These are phyloP conservation scores for Suzukiozyma palmioleophila DNA, from an alignment of 1,139 yeast genomes.

Conservation along the genomic window DNA sequence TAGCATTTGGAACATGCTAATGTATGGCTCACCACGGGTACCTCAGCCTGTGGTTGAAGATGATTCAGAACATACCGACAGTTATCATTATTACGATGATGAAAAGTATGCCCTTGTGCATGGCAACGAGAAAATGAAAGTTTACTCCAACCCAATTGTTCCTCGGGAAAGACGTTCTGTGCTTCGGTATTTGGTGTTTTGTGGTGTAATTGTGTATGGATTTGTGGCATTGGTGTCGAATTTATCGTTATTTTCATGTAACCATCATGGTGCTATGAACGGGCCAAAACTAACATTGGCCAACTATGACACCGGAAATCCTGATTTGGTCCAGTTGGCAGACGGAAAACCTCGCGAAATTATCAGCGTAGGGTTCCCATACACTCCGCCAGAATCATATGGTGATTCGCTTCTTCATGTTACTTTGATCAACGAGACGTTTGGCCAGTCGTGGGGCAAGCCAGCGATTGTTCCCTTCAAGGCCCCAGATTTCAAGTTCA, in stretches of 20 bases:
- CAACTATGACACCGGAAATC: background rate
- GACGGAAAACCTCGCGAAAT: slow-evolving; percentile 13
- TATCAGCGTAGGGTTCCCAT: slow-evolving; percentile 28
- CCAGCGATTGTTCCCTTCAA: slow-evolving; percentile 25
- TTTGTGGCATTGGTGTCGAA: too few relatives aligned
- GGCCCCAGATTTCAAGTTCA: slow-evolving; percentile 37
- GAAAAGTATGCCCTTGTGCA: too few relatives aligned
- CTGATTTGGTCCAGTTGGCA: background rate
- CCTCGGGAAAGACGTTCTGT: background rate
- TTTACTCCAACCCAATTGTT: too few relatives aligned
- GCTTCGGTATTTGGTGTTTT: too few relatives aligned
- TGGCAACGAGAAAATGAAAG: too few relatives aligned
- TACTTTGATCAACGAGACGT: slow-evolving; percentile 28
- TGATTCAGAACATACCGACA: too few relatives aligned
- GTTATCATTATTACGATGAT: background rate
- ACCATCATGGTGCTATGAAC: too few relatives aligned
- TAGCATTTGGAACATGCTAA: slow-evolving; percentile 19
- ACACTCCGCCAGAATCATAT: slow-evolving; percentile 21
- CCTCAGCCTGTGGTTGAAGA: slow-evolving; percentile 3
- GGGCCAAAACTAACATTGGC: background rate
- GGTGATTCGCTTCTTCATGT: slow-evolving; percentile 26
- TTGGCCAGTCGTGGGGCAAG: slow-evolving; percentile 34
- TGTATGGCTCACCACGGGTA: slow-evolving; percentile 11
- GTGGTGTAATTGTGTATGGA: too few relatives aligned
- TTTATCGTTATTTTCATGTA: too few relatives aligned